Evolutionary conservation across 768 basidiomycete genomes (phyloP).

Genomic region (Mycena latifolia): DNA sequence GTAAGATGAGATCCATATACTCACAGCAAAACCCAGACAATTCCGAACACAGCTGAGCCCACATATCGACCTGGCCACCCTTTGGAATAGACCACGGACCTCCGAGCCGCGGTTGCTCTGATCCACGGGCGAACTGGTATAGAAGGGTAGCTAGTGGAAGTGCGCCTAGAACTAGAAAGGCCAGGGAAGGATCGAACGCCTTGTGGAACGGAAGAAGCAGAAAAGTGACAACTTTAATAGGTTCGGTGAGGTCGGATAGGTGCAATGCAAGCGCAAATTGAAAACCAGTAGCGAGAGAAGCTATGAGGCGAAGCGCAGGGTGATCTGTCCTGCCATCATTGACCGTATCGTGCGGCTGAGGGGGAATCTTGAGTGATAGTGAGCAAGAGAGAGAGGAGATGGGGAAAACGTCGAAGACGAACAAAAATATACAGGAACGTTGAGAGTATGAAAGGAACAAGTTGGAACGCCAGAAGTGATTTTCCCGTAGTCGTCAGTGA

Average conservation of each 20-base stretch:
- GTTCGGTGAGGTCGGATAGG: conserved; percentile 65
- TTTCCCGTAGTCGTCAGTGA: conserved; percentile 51
- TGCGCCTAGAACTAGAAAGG: conserved; percentile 64
- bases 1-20: conserved; percentile 37
- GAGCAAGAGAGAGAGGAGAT: conserved; percentile 27
- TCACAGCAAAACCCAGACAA: conserved; percentile 71
- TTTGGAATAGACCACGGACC: conserved; percentile 59
- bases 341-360: conserved; percentile 15
- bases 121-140: conserved; percentile 57
- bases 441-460: conserved; percentile 50
- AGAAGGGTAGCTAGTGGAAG: conserved; percentile 59
- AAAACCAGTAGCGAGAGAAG: conserved; percentile 56
- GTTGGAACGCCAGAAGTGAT: conserved; percentile 54
- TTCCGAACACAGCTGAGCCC: conserved; percentile 69
- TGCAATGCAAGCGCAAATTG: conserved; percentile 67
- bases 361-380: conserved; percentile 23
- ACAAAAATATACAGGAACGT: conserved; percentile 47
- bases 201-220: conserved; percentile 66
- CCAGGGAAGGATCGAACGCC: too few species aligned
- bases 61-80: conserved; percentile 55
- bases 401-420: too few species aligned
- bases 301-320: conserved; percentile 49
- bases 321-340: not conserved
- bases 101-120: conserved; percentile 55
- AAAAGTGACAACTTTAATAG: conserved; percentile 63